Evolutionary conservation across 2,329 filamentous ascomycete genomes (phyloP).

Genomic region (Fonsecaea nubica): DNA sequence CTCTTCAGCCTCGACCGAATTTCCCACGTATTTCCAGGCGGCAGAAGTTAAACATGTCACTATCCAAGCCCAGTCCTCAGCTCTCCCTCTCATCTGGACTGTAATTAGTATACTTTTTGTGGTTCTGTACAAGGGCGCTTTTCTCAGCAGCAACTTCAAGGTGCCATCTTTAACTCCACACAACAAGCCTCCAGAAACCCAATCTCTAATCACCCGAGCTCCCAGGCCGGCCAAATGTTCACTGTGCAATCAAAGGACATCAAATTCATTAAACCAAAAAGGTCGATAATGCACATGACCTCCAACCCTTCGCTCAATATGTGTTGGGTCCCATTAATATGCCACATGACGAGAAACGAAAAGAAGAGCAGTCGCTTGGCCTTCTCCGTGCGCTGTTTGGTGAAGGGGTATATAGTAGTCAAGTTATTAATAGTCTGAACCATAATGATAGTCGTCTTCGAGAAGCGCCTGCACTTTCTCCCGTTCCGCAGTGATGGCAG

Average conservation of each 20-base stretch:
- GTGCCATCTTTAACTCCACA: neutral
- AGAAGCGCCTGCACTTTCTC: constrained; percentile 50
- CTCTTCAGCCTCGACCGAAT: neutral
- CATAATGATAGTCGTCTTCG: constrained; percentile 29
- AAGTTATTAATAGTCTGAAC: constrained; percentile 31
- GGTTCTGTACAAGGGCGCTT: constrained; percentile 9
- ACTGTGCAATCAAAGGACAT: constrained; percentile 1
- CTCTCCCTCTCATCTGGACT: neutral
- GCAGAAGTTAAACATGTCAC: neutral
- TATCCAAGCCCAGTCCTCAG: constrained; percentile 13
- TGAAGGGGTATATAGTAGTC: neutral
- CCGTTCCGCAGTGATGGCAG: constrained; percentile 68
- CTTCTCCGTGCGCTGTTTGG: neutral
- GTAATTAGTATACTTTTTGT: constrained; percentile 19
- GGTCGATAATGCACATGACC: neutral
- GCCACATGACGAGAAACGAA: constrained; percentile 7
- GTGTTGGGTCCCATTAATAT: neutral
- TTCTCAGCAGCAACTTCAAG: neutral
- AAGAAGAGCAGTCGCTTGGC: neutral
- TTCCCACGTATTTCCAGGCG: neutral
- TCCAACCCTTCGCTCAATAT: constrained; percentile 15
- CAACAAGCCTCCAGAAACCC: neutral
- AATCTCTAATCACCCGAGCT: neutral
- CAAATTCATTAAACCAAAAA: constrained; percentile 8
- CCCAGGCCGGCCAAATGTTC: constrained; percentile 1